Evolutionary conservation across 192 early-diverging fungal genomes (phyloP).

Genomic region (Phlyctochytrium planicorne): DNA sequence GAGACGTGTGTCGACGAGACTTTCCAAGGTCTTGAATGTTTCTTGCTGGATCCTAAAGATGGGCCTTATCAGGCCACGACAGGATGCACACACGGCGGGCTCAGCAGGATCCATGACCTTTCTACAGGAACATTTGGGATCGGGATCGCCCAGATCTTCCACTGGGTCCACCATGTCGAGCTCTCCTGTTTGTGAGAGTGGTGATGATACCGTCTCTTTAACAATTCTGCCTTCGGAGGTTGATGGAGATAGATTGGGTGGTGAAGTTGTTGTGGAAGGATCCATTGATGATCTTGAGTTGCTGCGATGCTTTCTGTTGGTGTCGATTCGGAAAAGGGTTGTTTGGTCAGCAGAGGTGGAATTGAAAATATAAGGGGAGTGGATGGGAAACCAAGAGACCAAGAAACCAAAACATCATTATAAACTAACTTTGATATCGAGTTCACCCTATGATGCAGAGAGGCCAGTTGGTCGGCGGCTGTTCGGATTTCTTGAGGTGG

Average conservation of each 20-base stretch:
- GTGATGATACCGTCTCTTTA: no score
- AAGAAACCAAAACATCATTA: neutral
- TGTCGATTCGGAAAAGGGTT: no score
- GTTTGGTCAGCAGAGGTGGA: no score
- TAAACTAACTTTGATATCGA: neutral
- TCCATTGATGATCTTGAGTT: neutral
- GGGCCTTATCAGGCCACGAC: neutral
- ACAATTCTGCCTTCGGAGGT: no score
- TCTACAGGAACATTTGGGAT: neutral
- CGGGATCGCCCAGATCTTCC: no score
- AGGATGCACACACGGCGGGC: neutral
- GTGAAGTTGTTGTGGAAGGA: neutral
- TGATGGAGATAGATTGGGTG: neutral
- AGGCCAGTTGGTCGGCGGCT: neutral
- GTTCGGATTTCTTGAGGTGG: neutral
- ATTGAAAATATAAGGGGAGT: no score
- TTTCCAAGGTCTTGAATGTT: neutral
- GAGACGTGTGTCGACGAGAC: neutral
- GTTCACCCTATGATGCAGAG: neutral
- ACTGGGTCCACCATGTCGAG: no score
- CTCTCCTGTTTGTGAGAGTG: no score
- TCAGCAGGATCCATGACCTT: neutral
- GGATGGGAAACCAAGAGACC: no score
- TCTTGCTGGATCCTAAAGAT: neutral
- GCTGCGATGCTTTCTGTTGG: neutral